Evolutionary conservation across 768 basidiomycete genomes (phyloP).

Genomic region (Tricholoma bakamatsutake): DNA sequence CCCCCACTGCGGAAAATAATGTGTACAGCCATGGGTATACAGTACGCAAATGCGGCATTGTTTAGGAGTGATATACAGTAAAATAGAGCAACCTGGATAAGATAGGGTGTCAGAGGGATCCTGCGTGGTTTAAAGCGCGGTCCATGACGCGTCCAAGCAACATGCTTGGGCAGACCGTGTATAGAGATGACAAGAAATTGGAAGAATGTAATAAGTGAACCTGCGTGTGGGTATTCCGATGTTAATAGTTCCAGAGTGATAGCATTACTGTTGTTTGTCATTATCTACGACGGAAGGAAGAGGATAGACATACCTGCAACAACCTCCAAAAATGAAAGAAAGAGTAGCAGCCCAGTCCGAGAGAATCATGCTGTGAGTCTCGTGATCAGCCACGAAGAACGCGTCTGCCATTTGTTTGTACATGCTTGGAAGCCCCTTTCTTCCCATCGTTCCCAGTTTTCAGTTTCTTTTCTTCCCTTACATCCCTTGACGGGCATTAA

Average conservation of each 20-base stretch:
- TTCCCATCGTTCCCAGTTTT: constrained; percentile 14
- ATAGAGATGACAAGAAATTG: constrained; percentile 79
- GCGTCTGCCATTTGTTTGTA: constrained; percentile 11
- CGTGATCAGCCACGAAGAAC: neutral
- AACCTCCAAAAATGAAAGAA: constrained; percentile 81
- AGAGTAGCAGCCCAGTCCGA: constrained; percentile 60
- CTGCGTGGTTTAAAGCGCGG: constrained; percentile 55
- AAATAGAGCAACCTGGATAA: constrained; percentile 79
- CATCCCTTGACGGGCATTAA: constrained; percentile 37
- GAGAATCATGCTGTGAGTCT: constrained; percentile 3
- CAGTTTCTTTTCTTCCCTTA: constrained; percentile 22
- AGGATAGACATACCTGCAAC: constrained; percentile 53
- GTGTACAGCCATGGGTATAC: constrained; percentile 87
- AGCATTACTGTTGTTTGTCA: constrained; percentile 52
- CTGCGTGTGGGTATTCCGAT: constrained; percentile 58
- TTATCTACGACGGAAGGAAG: neutral
- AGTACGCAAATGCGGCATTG: constrained; percentile 84
- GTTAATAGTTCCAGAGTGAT: constrained; percentile 73
- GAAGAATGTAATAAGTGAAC: constrained; percentile 80
- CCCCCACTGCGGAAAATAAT: constrained; percentile 93
- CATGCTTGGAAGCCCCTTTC: constrained; percentile 7
- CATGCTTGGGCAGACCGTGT: constrained; percentile 62
- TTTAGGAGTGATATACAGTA: constrained; percentile 77
- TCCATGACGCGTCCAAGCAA: constrained; percentile 42
- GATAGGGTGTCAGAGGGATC: constrained; percentile 69